These are phyloP conservation scores for Theobroma cacao DNA, from an alignment of 345 rosid species.

Conservation along the genomic window DNA sequence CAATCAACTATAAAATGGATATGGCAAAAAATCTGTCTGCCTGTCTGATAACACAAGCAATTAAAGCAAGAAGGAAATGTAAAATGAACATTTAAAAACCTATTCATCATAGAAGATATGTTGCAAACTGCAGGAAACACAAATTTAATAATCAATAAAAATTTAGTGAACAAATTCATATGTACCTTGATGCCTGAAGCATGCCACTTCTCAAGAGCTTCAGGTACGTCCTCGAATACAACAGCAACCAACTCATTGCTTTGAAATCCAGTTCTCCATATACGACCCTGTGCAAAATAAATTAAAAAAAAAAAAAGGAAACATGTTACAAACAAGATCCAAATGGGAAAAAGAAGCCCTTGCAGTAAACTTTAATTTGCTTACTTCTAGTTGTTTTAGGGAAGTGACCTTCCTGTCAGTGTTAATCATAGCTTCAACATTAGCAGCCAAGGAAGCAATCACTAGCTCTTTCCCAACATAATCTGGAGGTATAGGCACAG, in stretches of 20 bases:
- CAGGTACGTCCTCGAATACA: conserved; percentile 55
- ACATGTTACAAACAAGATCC: not conserved
- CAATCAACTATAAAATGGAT: not conserved
- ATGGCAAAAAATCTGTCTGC: not conserved
- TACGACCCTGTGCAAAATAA: conserved; percentile 48
- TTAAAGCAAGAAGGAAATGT: not conserved
- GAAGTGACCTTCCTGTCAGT: conserved; percentile 52
- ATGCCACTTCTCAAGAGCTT: conserved; percentile 54
- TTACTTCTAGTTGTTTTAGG: conserved; percentile 56
- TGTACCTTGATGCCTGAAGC: conserved; percentile 47
- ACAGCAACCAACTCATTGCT: conserved; percentile 47
- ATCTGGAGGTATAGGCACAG: conserved; percentile 44
- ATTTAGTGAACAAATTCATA: not conserved
- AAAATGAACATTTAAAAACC: not conserved
- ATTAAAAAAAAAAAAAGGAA: conserved; percentile 3
- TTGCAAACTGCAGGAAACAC: not conserved
- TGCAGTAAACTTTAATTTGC: not conserved
- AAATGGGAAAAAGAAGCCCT: not conserved
- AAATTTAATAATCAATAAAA: not conserved
- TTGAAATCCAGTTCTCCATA: conserved; percentile 56
- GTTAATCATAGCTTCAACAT: conserved; percentile 51
- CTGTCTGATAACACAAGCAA: not conserved
- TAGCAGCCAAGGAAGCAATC: conserved; percentile 51
- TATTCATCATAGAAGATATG: not conserved
- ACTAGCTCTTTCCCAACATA: conserved; percentile 48